Base-by-base conservation (phyloP, 2,329 filamentous ascomycete genomes). In the Botrytis elliptica region DNA sequence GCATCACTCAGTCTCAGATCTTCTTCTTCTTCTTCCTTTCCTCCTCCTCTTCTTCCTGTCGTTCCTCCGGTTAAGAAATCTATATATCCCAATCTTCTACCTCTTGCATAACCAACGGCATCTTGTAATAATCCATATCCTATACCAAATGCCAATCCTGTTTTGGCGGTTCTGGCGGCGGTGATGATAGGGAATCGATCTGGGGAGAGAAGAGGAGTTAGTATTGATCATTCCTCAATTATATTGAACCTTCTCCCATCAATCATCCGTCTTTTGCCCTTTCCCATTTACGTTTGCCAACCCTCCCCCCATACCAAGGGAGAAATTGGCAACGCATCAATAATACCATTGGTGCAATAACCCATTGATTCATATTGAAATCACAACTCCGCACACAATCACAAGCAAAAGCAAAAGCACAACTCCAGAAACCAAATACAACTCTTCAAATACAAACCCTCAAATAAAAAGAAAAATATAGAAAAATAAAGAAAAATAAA, bases 91-190 rank as follows among this genome's bases (percentile, higher is more conserved):
- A 95, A 88, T 72, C 86, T 88, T 79, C 92, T 90, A 72, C 93
- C 94, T 81, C 89, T 91, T 70, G 89, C 84, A 74, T 91, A 85
- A 71, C 90, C 89, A 49, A 96, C 82, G 18, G 86, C 84, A 83
- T 98, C 95, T 83, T 98, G 95, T 74, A 92, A 82, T 55, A 95
- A 85, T 38, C 95, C 95, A 83, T 94, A 98, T 12, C 85, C 88
- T 52, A 97, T 81, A 33, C 95, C 95, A 77, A 94, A 90, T 77
- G 92, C 85, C 64, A 98, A 85, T 1, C 94, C 95, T 78, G 92
- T 89, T 81, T 90, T 93, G 69, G 94, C 94, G 62, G 93, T 96
- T 75, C 92, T 88, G 29, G 91, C 92, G 59, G 91, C 90, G 69
- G 92, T 92, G 74, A 91, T 90, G 44, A 95, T 84, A 49, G 94